Percentiles rank a stretch among this genome's conserved stretches.
These are phyloP conservation scores for Calonectria fujianensis DNA, from an alignment of 2,329 filamentous ascomycete genomes.

Conservation along the genomic window DNA sequence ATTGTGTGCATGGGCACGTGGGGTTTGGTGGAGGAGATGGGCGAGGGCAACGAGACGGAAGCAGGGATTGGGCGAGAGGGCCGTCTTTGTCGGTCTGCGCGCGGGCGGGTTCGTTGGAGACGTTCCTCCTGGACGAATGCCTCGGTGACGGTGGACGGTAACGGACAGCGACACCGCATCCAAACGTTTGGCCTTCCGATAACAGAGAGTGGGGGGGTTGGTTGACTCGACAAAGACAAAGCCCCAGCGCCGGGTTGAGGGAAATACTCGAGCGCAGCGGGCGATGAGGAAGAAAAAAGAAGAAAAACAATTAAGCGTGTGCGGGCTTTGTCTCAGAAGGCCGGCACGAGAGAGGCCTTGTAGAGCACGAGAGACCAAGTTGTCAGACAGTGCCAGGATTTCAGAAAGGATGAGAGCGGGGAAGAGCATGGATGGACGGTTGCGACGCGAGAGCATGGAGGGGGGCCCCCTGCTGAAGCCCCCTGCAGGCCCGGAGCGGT, in stretches of 20 bases:
- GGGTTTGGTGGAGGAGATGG: conserved; percentile 50
- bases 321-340: conserved; percentile 33
- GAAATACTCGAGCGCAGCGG: conserved; percentile 24
- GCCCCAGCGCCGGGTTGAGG: conserved; percentile 25
- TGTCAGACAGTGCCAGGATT: conserved; percentile 31
- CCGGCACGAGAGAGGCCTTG: conserved; percentile 6
- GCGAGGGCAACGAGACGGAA: conserved; percentile 33
- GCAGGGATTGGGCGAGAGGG: conserved; percentile 36
- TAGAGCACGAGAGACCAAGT: conserved; percentile 2
- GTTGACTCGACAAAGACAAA: neutral
- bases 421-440: conserved; percentile 19
- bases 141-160: conserved; percentile 37
- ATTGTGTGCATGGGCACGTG: conserved; percentile 54
- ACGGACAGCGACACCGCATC: conserved; percentile 24
- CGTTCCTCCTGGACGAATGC: neutral
- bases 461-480: conserved; percentile 8
- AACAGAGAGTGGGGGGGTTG: neutral
- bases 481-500: conserved; percentile 4
- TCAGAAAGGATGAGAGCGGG: conserved; percentile 20
- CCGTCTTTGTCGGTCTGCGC: conserved; percentile 37
- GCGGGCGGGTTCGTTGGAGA: conserved; percentile 18
- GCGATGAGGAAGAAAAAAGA: neutral
- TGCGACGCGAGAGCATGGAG: conserved; percentile 20
- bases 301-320: conserved; percentile 30
- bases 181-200: conserved; percentile 11